Evolutionary conservation across 441 rosid genomes (phyloP).

Genomic region (Erodium chrysanthum): DNA sequence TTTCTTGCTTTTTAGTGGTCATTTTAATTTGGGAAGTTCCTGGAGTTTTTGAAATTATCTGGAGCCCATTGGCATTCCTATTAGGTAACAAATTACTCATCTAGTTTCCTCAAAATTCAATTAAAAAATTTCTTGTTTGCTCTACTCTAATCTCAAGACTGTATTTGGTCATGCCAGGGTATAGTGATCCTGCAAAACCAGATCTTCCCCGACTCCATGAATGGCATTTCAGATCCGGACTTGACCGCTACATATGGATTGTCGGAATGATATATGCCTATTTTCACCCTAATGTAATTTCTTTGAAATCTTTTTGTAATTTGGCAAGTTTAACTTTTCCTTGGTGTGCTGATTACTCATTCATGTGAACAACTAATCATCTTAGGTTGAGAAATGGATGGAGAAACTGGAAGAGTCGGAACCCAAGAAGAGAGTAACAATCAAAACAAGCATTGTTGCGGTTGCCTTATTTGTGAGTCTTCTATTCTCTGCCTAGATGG

Average conservation of each 20-base stretch:
- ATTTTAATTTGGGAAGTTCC: constrained; percentile 91
- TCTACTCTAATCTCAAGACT: not conserved
- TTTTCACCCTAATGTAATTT: constrained; percentile 39
- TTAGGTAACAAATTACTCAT: constrained; percentile 42
- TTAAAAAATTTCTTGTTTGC: not conserved
- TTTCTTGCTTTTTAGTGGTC: constrained; percentile 76
- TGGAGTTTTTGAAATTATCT: constrained; percentile 73
- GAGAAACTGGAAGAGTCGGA: constrained; percentile 96
- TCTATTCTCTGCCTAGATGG: constrained; percentile 9
- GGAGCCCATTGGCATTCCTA: constrained; percentile 75
- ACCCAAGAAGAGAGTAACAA: constrained; percentile 49
- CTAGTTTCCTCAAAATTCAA: not conserved
- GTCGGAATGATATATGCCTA: constrained; percentile 95
- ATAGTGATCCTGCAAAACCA: constrained; percentile 88
- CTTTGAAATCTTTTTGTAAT: not conserved
- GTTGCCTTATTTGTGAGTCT: constrained; percentile 53
- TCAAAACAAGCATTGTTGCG: constrained; percentile 55
- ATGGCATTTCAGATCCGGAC: constrained; percentile 99
- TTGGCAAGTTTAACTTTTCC: not conserved
- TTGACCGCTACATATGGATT: constrained; percentile 97
- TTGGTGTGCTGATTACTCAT: constrained; percentile 7
- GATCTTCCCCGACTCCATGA: constrained; percentile 72
- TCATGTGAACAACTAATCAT: constrained; percentile 16
- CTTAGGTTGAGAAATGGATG: constrained; percentile 95
- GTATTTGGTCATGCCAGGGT: constrained; percentile 40